Evolutionary conservation across 495 filamentous ascomycete species (phyloP), one percentile per base, ranked within the genome.

Genomic region (Parathielavia hyrcaniae): DNA sequence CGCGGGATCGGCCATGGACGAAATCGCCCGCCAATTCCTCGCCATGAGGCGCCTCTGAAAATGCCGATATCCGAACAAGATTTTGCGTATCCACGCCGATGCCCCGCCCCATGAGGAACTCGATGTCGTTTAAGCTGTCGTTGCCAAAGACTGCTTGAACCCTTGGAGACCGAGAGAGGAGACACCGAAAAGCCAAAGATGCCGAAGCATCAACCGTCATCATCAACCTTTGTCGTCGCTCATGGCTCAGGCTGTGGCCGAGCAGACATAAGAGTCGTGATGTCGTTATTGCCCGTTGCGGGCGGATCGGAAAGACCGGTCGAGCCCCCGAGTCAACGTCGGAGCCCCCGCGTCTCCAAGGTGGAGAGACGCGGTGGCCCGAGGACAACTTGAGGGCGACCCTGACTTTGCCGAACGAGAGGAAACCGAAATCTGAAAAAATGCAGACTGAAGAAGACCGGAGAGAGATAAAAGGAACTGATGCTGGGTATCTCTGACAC

Each of bases 401-500:
- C 19, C 0, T 4, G 22, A n/a, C 41, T 40, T n/a, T 11, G 17
- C 26, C 39, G 30, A 46, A 30, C 0, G 26, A 13, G 22, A 40
- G 26, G 14, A 45, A 51, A 22, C 14, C 23, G 47, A 51, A 45
- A 45, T 12, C 0, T 3, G n/a, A 51, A 51, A 34, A 36, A 36
- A 38, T 30, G 30, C 49, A 35, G 35, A 36, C 38, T n/a, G n/a
- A 22, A 45, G n/a, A n/a, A 30, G 32, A 7, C 32, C 26, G 26
- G 6, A 30, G 46, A 49, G 26, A 11, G 52, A 55, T 55, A 26
- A 22, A 55, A 55, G 41, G 40, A 45, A 58, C 47, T 8, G 26
- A 58, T 58, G 48, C 8, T 58, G 39, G 17, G 19, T 58, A 58
- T 45, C 14, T 45, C 48, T 58, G 56, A 58, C 56, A 58, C 5